Conservation (phyloP, 164 flowering plant species). For the Hamamelis virginiana region DNA sequence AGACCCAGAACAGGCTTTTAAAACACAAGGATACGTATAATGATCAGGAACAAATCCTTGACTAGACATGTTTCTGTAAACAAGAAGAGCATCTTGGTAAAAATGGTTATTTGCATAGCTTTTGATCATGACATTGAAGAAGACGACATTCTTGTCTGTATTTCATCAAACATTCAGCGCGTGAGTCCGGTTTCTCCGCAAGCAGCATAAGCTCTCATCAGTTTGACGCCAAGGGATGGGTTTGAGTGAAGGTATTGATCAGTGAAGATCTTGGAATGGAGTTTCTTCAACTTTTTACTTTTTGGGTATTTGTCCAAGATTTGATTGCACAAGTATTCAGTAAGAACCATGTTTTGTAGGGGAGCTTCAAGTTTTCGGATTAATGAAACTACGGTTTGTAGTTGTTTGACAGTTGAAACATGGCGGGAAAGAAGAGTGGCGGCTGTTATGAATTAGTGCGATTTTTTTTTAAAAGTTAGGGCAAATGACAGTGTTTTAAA, state of each 20-base stretch:
- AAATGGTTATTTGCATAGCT: too few relatives aligned
- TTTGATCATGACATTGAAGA: too few relatives aligned
- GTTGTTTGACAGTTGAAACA: slow-evolving; percentile 8
- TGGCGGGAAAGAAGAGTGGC: slow-evolving; percentile 23
- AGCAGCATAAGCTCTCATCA: too few relatives aligned
- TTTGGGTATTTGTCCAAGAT: slow-evolving; percentile 29
- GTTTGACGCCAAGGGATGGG: too few relatives aligned
- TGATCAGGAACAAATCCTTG: slow-evolving; percentile 25
- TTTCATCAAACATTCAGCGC: slow-evolving; percentile 31
- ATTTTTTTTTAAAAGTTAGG: too few relatives aligned
- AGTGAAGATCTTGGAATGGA: too few relatives aligned
- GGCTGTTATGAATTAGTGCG: too few relatives aligned
- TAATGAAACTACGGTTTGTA: too few relatives aligned
- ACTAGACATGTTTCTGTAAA: slow-evolving; percentile 19
- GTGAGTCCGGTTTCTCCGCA: slow-evolving; percentile 12
- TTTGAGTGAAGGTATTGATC: too few relatives aligned
- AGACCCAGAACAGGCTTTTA: slow-evolving; percentile 34
- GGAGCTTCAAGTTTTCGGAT: neutral
- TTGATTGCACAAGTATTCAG: slow-evolving; percentile 11
- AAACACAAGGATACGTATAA: slow-evolving; percentile 37
- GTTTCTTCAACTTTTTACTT: slow-evolving; percentile 26
- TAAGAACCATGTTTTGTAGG: neutral
- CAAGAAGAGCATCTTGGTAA: too few relatives aligned
- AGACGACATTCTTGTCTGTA: too few relatives aligned
- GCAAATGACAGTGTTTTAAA: too few relatives aligned